Conservation (phyloP, 352 stramenopile species). For the Discostella stelligera region DNA sequence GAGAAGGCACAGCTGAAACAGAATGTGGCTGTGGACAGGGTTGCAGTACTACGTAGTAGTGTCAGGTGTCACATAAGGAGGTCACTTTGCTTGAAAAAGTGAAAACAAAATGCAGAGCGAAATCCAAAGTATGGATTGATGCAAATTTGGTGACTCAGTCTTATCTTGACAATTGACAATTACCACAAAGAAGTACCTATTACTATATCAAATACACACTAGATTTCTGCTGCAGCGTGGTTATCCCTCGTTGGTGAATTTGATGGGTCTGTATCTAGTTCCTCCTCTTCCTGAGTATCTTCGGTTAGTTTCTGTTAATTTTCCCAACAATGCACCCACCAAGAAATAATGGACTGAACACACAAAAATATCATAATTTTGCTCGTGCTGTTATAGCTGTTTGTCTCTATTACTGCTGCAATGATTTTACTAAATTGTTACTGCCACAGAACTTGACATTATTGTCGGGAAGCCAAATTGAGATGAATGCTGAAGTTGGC, state of each 20-base stretch:
- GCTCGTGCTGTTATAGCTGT: neutral
- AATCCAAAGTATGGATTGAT: too few species aligned
- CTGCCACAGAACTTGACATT: constrained; percentile 20
- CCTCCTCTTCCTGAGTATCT: neutral
- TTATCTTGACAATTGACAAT: too few species aligned
- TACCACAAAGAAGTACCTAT: too few species aligned
- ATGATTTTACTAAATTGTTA: neutral
- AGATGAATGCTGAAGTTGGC: constrained; percentile 4
- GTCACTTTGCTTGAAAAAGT: neutral
- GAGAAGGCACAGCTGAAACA: constrained; percentile 75
- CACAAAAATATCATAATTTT: neutral
- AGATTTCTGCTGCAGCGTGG: too few species aligned
- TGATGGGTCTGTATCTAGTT: too few species aligned
- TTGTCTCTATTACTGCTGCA: neutral
- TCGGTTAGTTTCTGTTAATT: neutral
- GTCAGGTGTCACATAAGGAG: constrained; percentile 56
- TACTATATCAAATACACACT: too few species aligned
- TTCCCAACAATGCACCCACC: neutral
- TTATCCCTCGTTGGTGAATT: too few species aligned
- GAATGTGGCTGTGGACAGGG: constrained; percentile 7
- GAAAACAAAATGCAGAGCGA: too few species aligned
- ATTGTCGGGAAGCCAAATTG: constrained; percentile 21
- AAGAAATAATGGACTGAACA: neutral
- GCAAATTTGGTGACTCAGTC: too few species aligned
- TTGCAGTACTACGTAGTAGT: too few species aligned